A percentile compares a stretch with the other conserved stretches of the same genome.
Evolutionary conservation across 257 asterid genomes (phyloP).

Genomic region (Przewalskia tangutica): DNA sequence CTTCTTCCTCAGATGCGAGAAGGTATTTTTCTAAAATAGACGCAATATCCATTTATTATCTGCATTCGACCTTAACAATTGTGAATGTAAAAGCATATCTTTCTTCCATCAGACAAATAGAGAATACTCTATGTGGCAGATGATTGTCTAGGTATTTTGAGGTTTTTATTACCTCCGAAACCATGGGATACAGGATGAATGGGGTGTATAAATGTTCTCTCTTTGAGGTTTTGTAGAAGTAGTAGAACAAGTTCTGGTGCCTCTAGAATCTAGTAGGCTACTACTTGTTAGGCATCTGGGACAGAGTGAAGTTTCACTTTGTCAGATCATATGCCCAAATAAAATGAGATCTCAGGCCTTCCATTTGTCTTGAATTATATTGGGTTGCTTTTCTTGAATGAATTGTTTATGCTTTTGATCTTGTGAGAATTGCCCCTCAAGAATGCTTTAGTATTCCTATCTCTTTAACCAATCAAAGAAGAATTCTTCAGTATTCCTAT

Average conservation of each 20-base stretch:
- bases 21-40: conserved; percentile 31
- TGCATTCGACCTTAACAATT: neutral
- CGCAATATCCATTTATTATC: neutral
- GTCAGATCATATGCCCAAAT: neutral
- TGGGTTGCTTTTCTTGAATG: neutral
- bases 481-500: too few species aligned
- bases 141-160: neutral
- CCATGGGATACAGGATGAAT: neutral
- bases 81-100: neutral
- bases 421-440: neutral
- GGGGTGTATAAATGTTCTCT: neutral
- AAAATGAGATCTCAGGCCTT: neutral
- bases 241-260: neutral
- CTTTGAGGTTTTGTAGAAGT: neutral
- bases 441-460: neutral
- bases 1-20: conserved; percentile 89
- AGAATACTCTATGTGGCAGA: neutral
- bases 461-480: neutral
- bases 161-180: neutral
- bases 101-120: neutral
- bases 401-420: neutral
- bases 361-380: neutral
- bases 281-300: too few species aligned
- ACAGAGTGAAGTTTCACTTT: neutral
- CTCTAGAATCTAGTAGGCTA: neutral